Percentiles rank a stretch among this genome's conserved stretches.
These are phyloP conservation scores for Pyrenochaeta sp. DNA, from an alignment of 2,329 filamentous ascomycete genomes.

Conservation along the genomic window DNA sequence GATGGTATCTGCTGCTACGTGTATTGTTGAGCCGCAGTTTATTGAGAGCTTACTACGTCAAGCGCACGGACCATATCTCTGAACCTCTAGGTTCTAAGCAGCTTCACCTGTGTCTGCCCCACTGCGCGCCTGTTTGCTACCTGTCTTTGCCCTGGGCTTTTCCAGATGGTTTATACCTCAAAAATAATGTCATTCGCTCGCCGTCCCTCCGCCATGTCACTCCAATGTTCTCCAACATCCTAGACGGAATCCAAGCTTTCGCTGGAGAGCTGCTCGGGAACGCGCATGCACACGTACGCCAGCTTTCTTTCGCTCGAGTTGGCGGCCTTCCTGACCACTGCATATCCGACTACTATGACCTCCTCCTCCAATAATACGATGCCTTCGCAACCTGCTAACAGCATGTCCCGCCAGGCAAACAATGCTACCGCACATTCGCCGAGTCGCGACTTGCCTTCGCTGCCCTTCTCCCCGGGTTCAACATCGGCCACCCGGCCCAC, in stretches of 20 bases:
- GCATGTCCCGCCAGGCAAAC: constrained; percentile 29
- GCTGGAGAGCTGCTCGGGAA: constrained; percentile 6
- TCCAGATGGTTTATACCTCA: not conserved
- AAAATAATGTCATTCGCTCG: constrained; percentile 9
- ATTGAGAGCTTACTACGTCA: constrained; percentile 1
- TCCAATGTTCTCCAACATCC: constrained; percentile 14
- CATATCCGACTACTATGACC: not conserved
- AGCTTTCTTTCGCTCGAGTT: constrained; percentile 8
- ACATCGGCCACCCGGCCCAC: constrained; percentile 5
- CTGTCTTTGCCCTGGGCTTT: constrained; percentile 1
- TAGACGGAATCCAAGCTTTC: constrained; percentile 9
- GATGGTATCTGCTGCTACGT: too few species aligned
- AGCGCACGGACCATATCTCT: constrained; percentile 14
- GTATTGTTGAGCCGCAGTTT: not conserved
- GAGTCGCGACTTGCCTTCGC: constrained; percentile 8
- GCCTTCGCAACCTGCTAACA: constrained; percentile 18
- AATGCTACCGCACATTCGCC: constrained; percentile 19
- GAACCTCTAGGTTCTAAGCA: constrained; percentile 8
- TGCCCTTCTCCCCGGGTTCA: constrained; percentile 7
- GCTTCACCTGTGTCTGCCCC: constrained; percentile 27
- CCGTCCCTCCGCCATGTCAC: constrained; percentile 11
- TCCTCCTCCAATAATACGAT: not conserved
- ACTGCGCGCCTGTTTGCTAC: constrained; percentile 18
- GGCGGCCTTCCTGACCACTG: not conserved
- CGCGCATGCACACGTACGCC: constrained; percentile 15